A percentile compares a stretch with the other conserved stretches of the same genome.
Conservation (phyloP, 1,139 yeast species). For the Zygoascus meyerae region DNA sequence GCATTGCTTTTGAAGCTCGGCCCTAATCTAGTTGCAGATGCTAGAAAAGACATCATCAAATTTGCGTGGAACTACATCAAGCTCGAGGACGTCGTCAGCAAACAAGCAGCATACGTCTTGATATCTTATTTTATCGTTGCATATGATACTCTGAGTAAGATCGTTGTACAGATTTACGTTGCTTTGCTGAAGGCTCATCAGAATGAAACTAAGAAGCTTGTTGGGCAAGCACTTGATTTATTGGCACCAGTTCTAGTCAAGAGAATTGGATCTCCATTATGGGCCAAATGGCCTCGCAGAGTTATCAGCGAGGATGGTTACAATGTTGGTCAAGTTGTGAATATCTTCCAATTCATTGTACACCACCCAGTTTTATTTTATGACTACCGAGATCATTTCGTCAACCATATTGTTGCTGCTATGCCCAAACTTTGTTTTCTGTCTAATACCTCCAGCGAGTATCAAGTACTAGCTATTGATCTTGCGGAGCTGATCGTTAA, state of each 20-base stretch:
- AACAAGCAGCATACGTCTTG: conserved; percentile 88
- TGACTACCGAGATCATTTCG: conserved; percentile 81
- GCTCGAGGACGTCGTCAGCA: conserved; percentile 81
- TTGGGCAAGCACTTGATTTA: conserved; percentile 79
- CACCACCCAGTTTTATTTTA: conserved; percentile 81
- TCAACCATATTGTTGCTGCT: conserved; percentile 85
- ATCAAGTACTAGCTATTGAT: conserved; percentile 81
- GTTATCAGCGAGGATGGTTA: conserved; percentile 88
- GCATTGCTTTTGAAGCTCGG: conserved; percentile 69
- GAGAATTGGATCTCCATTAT: conserved; percentile 61
- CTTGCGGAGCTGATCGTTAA: conserved; percentile 74
- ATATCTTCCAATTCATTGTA: conserved; percentile 84
- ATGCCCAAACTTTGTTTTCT: conserved; percentile 86
- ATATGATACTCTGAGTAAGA: conserved; percentile 82
- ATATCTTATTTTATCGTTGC: conserved; percentile 82
- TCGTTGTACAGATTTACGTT: conserved; percentile 88
- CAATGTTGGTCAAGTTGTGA: conserved; percentile 74
- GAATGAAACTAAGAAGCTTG: conserved; percentile 76
- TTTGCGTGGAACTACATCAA: conserved; percentile 94
- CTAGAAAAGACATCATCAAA: conserved; percentile 80
- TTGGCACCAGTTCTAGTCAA: conserved; percentile 84
- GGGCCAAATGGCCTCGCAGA: conserved; percentile 96
- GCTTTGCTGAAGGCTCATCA: conserved; percentile 83
- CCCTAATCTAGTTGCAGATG: conserved; percentile 53
- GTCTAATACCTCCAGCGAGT: conserved; percentile 75